phyloP scores from a whole-genome alignment of 163 green algal genomes.

The Prototheca stagnorum region DNA sequence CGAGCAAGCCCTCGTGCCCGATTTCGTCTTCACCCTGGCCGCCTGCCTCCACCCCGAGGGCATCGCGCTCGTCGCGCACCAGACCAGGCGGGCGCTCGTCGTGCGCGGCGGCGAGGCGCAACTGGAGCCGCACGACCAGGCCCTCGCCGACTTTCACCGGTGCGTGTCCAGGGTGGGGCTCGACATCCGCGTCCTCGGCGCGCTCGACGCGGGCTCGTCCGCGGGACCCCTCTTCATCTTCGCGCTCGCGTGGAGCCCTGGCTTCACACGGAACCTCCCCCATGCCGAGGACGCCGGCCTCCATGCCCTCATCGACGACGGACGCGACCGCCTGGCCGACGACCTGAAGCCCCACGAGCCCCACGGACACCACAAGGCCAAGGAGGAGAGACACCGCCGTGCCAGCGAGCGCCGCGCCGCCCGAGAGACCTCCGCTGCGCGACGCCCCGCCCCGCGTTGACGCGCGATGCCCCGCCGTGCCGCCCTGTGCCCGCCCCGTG shows the following conservation, averaged over 20 bases:
- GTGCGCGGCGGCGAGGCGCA: not conserved
- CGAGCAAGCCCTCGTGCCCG: slow-evolving; percentile 2
- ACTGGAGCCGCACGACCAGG: not conserved
- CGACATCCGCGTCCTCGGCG: not conserved
- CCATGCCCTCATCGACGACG: too few species aligned
- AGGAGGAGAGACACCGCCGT: too few species aligned
- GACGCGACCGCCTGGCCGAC: too few species aligned
- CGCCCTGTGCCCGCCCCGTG: too few species aligned
- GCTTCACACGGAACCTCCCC: too few species aligned
- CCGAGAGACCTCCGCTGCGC: too few species aligned
- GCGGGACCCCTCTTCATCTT: not conserved
- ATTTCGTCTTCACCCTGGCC: slow-evolving; percentile 4
- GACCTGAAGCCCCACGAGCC: too few species aligned
- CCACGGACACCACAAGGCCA: too few species aligned
- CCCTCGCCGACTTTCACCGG: not conserved
- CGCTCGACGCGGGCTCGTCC: not conserved
- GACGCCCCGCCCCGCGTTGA: too few species aligned
- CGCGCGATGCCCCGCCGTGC: too few species aligned
- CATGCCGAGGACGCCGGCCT: too few species aligned
- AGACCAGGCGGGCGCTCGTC: not conserved
- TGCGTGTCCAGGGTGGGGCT: not conserved
- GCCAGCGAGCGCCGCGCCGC: too few species aligned
- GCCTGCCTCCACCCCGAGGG: slow-evolving; percentile 2
- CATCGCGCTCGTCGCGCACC: slow-evolving; percentile 1
- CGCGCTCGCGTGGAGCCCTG: not conserved